phyloP scores from a whole-genome alignment of 208 protist genomes.

The Leptomonas pyrrhocoris region DNA sequence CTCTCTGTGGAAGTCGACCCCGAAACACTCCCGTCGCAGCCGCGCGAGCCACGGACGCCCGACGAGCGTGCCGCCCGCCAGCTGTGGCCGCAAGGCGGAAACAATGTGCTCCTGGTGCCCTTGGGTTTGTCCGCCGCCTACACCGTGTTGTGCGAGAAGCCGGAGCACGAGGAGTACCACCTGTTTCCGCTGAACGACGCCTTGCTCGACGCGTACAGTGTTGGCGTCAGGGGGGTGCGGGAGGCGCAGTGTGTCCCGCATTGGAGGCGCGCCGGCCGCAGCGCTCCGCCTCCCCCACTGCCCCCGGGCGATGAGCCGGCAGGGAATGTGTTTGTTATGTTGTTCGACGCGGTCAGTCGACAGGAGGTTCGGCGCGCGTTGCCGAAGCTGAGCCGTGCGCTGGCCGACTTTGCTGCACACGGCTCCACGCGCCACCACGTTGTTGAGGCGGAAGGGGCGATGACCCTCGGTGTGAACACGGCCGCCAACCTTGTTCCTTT shows the following conservation, averaged over 20 bases:
- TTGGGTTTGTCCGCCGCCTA: constrained; percentile 50
- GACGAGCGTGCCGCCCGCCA: constrained; percentile 30
- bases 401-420: constrained; percentile 39
- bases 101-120: constrained; percentile 38
- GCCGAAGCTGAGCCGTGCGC: constrained; percentile 51
- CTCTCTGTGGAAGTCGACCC: constrained; percentile 46
- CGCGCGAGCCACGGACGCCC: constrained; percentile 18
- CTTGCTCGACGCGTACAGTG: not conserved
- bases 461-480: constrained; percentile 48
- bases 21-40: constrained; percentile 2
- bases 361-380: constrained; percentile 56
- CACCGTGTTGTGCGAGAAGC: constrained; percentile 42
- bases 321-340: constrained; percentile 52
- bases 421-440: constrained; percentile 32
- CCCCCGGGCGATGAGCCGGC: constrained; percentile 29
- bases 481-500: constrained; percentile 43
- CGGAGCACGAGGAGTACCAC: constrained; percentile 58
- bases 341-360: constrained; percentile 70
- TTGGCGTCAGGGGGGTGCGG: not conserved
- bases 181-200: constrained; percentile 40
- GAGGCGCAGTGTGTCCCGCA: not conserved
- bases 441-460: constrained; percentile 46
- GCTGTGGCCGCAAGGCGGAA: constrained; percentile 26
- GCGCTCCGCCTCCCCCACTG: not conserved
- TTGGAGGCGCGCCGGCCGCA: not conserved